phyloP scores from a whole-genome alignment of 106 monocot genomes.

The Acorus gramineus region DNA sequence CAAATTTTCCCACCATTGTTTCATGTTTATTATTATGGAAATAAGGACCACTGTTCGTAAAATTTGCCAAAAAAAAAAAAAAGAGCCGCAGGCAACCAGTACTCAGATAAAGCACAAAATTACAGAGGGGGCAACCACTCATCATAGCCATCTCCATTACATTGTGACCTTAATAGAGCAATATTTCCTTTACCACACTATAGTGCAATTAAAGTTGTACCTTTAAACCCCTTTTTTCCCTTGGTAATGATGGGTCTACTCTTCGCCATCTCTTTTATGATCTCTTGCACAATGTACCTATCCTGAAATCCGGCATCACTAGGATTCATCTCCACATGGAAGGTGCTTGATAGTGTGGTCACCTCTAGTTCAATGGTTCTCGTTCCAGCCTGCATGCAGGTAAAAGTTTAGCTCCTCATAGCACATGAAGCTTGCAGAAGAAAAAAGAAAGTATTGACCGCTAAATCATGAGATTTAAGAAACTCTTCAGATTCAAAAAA shows the following conservation, averaged over 20 bases:
- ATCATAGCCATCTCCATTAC: too few relatives aligned
- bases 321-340: slow-evolving; percentile 90
- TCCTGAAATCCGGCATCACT: slow-evolving; percentile 98
- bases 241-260: slow-evolving; percentile 82
- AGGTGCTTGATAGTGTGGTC: slow-evolving; percentile 65
- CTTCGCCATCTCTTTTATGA: slow-evolving; percentile 96
- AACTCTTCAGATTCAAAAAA: too few relatives aligned
- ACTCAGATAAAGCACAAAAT: not conserved
- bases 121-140: not conserved
- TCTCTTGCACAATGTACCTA: slow-evolving; percentile 91
- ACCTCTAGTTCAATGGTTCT: slow-evolving; percentile 80
- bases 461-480: too few relatives aligned
- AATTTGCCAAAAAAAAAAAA: too few relatives aligned
- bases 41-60: too few relatives aligned
- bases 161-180: too few relatives aligned
- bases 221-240: slow-evolving; percentile 85
- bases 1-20: too few relatives aligned
- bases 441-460: too few relatives aligned
- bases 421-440: too few relatives aligned
- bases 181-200: too few relatives aligned
- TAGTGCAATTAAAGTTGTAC: slow-evolving; percentile 7
- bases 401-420: not conserved
- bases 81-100: too few relatives aligned
- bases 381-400: slow-evolving; percentile 58
- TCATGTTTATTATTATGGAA: too few relatives aligned